Evolutionary conservation across 2,329 filamentous ascomycete species (phyloP).

Genomic region (Neonectria neomacrospora): DNA sequence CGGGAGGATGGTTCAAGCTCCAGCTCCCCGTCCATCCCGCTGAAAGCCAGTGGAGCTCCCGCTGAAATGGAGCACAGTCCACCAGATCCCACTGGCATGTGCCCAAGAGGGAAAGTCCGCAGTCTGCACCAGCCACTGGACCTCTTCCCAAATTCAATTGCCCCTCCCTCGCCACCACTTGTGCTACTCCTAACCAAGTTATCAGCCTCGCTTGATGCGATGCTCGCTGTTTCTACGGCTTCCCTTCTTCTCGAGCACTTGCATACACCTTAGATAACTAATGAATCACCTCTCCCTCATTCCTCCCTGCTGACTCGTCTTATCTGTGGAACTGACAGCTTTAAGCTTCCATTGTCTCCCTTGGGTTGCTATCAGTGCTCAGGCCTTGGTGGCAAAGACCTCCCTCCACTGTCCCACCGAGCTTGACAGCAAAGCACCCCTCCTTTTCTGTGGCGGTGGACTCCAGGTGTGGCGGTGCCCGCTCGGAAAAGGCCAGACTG

Average conservation of each 20-base stretch:
- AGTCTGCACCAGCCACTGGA: background rate
- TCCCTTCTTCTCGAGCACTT: background rate
- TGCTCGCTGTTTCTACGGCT: background rate
- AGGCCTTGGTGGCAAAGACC: constrained; percentile 22
- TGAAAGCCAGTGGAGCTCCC: background rate
- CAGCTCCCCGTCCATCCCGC: background rate
- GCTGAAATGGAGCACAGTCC: constrained; percentile 4
- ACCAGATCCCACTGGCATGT: background rate
- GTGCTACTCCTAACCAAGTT: background rate
- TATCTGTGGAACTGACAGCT: background rate
- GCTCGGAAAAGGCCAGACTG: constrained; percentile 45
- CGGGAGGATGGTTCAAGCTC: constrained; percentile 7
- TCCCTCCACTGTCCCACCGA: background rate
- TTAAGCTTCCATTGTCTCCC: background rate
- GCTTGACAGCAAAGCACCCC: constrained; percentile 32
- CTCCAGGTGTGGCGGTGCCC: constrained; percentile 42
- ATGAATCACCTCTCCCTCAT: too few species aligned
- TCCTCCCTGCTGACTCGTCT: background rate
- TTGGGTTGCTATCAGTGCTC: constrained; percentile 23
- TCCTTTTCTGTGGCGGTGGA: constrained; percentile 40
- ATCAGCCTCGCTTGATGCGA: background rate
- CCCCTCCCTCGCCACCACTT: constrained; percentile 2
- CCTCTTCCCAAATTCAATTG: constrained; percentile 13
- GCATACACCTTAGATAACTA: background rate
- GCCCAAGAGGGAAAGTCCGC: background rate